Evolutionary conservation across 305 asterid genomes (phyloP), one percentile per base, ranked within the genome.

Genomic region (Petunia hybrid): DNA sequence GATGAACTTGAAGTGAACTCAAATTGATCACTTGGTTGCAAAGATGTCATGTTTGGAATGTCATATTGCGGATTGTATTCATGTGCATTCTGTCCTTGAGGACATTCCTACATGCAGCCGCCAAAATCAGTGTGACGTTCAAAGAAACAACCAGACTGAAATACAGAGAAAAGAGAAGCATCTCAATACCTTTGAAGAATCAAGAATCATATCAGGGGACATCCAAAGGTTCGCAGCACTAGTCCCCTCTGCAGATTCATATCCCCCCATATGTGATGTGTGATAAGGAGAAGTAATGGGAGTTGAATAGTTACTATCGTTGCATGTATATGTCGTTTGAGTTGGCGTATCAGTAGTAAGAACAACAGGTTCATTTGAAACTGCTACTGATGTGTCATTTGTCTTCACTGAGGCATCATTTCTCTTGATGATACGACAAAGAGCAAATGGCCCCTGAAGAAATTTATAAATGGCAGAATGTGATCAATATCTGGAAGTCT

Each of bases 351-450:
- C 84, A 76, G 80, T 85, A 48, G 82, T 64, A 61, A 40, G 79
- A 76, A 80, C 74, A 43, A 63, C 60, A 3, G 83, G 83, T 6
- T 85, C 86, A 69, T 67, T 82, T 77, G 69, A 38, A 40, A 53
- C 61, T 2, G 85, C 73, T 67, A 41, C 13, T 40, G 38, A 67
- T 40, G 5, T 41, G 31, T 67, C 38, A 41, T 14, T 67, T 3
- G 81, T 81, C 74, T 85, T 88, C 60, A 4, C 55, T 6, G 64
- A 42, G 67, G 16, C 74, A 76, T 81, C 87, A 45, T 79, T 89
- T 82, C 65, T 89, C 79, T 87, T 87, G 63, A 85, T 84, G 73
- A 89, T 80, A 13, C 85, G 87, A 55, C 90, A 89, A 83, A 89
- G 83, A 61, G 91, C 91, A 13, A 67, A 89, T 12, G 85, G 81